Evolutionary conservation across 78 protist species (phyloP).

Genomic region (Dictyostelium purpureum): DNA sequence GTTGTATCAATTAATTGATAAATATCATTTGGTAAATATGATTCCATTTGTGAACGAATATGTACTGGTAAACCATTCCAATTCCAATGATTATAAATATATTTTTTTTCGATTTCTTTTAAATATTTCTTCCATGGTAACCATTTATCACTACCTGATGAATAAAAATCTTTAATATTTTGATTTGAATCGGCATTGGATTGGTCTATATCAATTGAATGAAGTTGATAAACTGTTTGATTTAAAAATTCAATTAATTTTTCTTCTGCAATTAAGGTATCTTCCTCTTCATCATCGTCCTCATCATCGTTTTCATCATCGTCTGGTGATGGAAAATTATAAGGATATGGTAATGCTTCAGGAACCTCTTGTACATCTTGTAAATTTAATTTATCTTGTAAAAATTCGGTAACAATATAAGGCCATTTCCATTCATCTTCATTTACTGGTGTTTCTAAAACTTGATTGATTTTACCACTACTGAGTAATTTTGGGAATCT

Average conservation of each 20-base stretch:
- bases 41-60: neutral
- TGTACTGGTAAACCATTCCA: constrained; percentile 68
- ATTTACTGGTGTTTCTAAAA: neutral
- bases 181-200: neutral
- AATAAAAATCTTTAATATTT: neutral
- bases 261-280: constrained; percentile 1
- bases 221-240: neutral
- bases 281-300: constrained; percentile 36
- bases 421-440: constrained; percentile 63
- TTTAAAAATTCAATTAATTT: constrained; percentile 9
- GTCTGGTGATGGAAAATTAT: constrained; percentile 2
- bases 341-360: constrained; percentile 55
- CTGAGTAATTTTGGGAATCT: constrained; percentile 24
- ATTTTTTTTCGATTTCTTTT: neutral
- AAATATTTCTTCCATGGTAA: constrained; percentile 13
- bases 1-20: neutral
- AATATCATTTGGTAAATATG: constrained; percentile 13
- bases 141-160: constrained; percentile 61
- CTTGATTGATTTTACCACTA: neutral
- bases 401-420: constrained; percentile 27
- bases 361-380: constrained; percentile 62
- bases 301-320: constrained; percentile 38
- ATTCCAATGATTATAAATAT: constrained; percentile 43
- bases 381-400: constrained; percentile 18
- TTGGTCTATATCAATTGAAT: neutral